Evolutionary conservation across 139 green algal species (phyloP).

Genomic region (Chlamydomonas sp.): DNA sequence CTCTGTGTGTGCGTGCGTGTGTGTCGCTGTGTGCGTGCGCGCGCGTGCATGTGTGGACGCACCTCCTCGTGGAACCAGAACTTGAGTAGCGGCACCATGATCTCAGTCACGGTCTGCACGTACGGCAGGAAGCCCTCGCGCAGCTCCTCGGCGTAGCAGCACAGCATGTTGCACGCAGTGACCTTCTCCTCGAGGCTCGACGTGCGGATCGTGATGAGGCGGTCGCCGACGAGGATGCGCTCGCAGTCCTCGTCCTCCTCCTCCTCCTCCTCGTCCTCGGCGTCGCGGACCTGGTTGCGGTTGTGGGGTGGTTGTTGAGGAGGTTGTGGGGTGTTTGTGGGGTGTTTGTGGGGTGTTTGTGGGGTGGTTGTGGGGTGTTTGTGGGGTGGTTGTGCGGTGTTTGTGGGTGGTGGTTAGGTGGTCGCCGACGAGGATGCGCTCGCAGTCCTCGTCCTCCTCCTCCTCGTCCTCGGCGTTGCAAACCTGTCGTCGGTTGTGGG

Average conservation of each 20-base stretch:
- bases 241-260: constrained; percentile 67
- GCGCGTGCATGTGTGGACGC: too few species aligned
- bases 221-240: constrained; percentile 46
- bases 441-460: constrained; percentile 63
- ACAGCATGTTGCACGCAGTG: constrained; percentile 96
- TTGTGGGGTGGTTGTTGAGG: too few species aligned
- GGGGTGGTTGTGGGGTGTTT: too few species aligned
- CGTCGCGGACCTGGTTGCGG: constrained; percentile 14
- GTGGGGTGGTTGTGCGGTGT: too few species aligned
- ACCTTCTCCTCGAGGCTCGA: constrained; percentile 84
- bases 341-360: too few species aligned
- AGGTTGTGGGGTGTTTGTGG: too few species aligned
- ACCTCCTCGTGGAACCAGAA: constrained; percentile 98
- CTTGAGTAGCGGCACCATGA: constrained; percentile 68
- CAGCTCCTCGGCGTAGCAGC: constrained; percentile 95
- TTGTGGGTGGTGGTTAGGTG: constrained; percentile 42
- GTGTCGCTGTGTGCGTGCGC: too few species aligned
- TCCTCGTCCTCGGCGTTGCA: constrained; percentile 36
- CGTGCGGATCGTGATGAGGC: constrained; percentile 40
- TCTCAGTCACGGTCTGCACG: constrained; percentile 55
- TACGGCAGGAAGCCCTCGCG: constrained; percentile 92
- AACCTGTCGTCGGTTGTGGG: constrained; percentile 13
- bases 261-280: constrained; percentile 39
- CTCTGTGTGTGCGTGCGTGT: too few species aligned
- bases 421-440: constrained; percentile 49